These are phyloP conservation scores for Acacia confusa DNA, from an alignment of 306 rosid genomes.

Conservation along the genomic window DNA sequence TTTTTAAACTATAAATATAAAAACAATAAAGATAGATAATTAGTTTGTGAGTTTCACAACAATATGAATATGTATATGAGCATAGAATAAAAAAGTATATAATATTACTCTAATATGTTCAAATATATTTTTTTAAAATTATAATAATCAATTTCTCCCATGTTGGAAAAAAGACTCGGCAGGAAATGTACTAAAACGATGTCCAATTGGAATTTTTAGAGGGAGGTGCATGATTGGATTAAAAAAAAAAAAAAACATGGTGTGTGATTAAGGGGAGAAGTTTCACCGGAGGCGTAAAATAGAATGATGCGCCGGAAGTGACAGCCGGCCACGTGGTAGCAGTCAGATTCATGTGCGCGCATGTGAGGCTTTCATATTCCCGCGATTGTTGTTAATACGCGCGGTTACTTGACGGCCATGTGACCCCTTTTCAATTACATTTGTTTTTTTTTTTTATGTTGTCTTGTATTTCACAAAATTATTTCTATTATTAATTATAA, in stretches of 20 bases:
- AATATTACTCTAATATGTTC: too few species aligned
- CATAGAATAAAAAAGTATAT: too few species aligned
- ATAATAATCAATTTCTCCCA: not conserved
- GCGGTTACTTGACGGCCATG: slow-evolving; percentile 39
- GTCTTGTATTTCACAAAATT: not conserved
- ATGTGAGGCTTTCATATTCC: slow-evolving; percentile 50
- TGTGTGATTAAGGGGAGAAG: not conserved
- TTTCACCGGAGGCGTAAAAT: not conserved
- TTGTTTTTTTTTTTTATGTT: not conserved
- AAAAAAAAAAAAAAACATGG: too few species aligned
- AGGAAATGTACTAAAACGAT: too few species aligned
- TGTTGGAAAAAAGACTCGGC: too few species aligned
- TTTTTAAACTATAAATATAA: too few species aligned
- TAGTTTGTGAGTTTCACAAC: too few species aligned
- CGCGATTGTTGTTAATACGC: slow-evolving; percentile 30
- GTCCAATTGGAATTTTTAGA: too few species aligned
- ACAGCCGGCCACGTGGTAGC: slow-evolving; percentile 63
- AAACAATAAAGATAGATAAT: too few species aligned
- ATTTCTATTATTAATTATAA: not conserved
- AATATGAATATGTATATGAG: too few species aligned
- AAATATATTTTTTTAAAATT: too few species aligned
- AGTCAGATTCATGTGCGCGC: slow-evolving; percentile 63
- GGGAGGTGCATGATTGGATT: not conserved
- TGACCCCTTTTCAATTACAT: not conserved
- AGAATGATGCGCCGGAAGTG: slow-evolving; percentile 39